These are phyloP conservation scores for Cajanus cajan DNA, from an alignment of 306 rosid genomes.

Conservation along the genomic window DNA sequence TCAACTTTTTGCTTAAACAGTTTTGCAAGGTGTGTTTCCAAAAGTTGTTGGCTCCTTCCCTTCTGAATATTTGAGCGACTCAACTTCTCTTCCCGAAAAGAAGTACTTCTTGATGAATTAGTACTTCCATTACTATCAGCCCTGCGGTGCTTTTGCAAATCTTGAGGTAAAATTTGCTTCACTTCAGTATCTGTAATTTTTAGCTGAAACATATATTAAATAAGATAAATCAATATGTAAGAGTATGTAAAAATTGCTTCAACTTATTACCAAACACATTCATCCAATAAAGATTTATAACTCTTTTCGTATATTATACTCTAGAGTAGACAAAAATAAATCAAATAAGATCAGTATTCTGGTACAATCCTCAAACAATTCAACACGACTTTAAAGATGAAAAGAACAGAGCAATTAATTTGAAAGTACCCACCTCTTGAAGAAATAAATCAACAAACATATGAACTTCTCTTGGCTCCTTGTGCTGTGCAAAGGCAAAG, in stretches of 20 bases:
- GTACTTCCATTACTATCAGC: constrained; percentile 83
- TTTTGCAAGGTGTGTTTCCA: constrained; percentile 94
- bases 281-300: neutral
- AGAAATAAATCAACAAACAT: constrained; percentile 93
- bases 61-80: constrained; percentile 64
- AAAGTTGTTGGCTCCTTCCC: constrained; percentile 85
- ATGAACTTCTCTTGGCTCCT: constrained; percentile 97
- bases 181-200: constrained; percentile 67
- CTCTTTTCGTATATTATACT: neutral
- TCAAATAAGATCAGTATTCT: constrained; percentile 9
- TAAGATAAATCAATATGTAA: constrained; percentile 18
- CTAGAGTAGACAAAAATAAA: neutral
- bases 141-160: constrained; percentile 60
- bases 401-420: neutral
- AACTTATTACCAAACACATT: neutral
- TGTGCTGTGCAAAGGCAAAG: constrained; percentile 62
- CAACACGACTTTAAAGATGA: neutral
- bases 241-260: neutral
- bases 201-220: constrained; percentile 52
- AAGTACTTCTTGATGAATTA: constrained; percentile 81
- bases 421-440: constrained; percentile 62
- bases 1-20: constrained; percentile 90
- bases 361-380: neutral
- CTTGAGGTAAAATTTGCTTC: constrained; percentile 79
- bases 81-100: constrained; percentile 69